phyloP scores from a whole-genome alignment of 2,329 filamentous ascomycete species.

The Hypomyces rosellus region DNA sequence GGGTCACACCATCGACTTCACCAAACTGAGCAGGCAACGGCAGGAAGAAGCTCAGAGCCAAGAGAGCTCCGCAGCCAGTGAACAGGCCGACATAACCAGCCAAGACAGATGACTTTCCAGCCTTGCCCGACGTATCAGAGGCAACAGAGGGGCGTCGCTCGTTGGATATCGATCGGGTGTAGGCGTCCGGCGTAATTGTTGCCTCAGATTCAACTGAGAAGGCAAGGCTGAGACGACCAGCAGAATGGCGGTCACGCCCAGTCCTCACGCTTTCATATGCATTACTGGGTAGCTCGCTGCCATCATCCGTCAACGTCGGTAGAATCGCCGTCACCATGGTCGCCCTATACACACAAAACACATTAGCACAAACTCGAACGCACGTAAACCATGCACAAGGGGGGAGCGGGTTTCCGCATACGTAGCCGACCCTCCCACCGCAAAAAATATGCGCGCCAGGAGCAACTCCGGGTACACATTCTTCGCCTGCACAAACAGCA shows the following conservation, averaged over 20 bases:
- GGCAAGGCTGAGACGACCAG: constrained; percentile 50
- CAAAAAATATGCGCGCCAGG: constrained; percentile 79
- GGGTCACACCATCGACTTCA: constrained; percentile 62
- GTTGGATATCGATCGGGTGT: constrained; percentile 32
- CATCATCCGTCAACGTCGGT: constrained; percentile 59
- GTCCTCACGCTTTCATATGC: constrained; percentile 27
- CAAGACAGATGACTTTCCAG: constrained; percentile 52
- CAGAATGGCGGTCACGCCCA: constrained; percentile 22
- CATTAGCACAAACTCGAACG: background rate
- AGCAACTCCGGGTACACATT: constrained; percentile 88
- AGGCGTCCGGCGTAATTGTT: constrained; percentile 66
- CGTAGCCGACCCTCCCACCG: constrained; percentile 83
- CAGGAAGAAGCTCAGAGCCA: constrained; percentile 76
- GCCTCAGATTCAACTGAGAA: constrained; percentile 66
- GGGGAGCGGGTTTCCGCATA: constrained; percentile 37
- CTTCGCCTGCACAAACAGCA: constrained; percentile 75
- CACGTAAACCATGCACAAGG: background rate
- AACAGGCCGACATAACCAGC: constrained; percentile 89
- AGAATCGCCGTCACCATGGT: constrained; percentile 98
- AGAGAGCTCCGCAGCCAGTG: constrained; percentile 83
- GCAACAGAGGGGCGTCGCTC: constrained; percentile 17
- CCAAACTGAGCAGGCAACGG: constrained; percentile 78
- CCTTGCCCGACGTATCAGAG: constrained; percentile 20
- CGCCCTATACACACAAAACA: constrained; percentile 37
- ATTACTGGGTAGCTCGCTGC: constrained; percentile 22